Base-by-base conservation (phyloP, 176 grass and related monocot genomes). In the Hyparrhenia diplandra region DNA sequence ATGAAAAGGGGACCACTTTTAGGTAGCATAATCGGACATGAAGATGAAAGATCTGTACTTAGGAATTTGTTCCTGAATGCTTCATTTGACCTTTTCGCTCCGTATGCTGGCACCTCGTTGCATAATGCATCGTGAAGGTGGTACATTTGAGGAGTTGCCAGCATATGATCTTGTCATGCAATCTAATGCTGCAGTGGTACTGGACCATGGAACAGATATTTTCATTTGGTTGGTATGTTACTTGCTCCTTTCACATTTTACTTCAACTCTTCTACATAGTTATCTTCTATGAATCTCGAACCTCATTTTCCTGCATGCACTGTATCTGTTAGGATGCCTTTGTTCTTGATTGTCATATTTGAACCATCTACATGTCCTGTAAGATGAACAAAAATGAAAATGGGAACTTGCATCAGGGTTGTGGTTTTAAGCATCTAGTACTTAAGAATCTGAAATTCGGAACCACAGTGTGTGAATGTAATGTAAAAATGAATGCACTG, bases 221-320 rank as follows among this genome's bases (percentile, higher is more conserved):
- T 99, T 99, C 82, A 95, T 99, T 87, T 99, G 96, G 96, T 84
- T 95, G 96, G 96, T 99, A 95, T 76, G 90, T 94, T 69, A 37
- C 47, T 70, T 78, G 46, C 16, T 30, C 8, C 1, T 11, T 29
- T 77, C 27, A 57, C 34, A 25, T 34, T 83, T 54, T 49, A 60
- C 45, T 77, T 68, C 29, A n/a, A n/a, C n/a, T 37, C 47, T n/a
- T n/a, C n/a, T n/a, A 7, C 29, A 66, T 72, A 54, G 55, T 13
- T 27, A 64, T 45, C 25, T 27, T 84, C 70, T 36, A 65, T 76
- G 64, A 81, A 28, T 76, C 20, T 64, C 64, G 71, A 71, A 27
- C 46, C 27, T 58, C 61, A 20, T 32, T 25, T 52, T 70, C 39
- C 34, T 73, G 52, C 42, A 13, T 61, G 43, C 6, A 70, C 37